Evolutionary conservation across 2,329 filamentous ascomycete species (phyloP).

Genomic region (Phialocephala subalpina): DNA sequence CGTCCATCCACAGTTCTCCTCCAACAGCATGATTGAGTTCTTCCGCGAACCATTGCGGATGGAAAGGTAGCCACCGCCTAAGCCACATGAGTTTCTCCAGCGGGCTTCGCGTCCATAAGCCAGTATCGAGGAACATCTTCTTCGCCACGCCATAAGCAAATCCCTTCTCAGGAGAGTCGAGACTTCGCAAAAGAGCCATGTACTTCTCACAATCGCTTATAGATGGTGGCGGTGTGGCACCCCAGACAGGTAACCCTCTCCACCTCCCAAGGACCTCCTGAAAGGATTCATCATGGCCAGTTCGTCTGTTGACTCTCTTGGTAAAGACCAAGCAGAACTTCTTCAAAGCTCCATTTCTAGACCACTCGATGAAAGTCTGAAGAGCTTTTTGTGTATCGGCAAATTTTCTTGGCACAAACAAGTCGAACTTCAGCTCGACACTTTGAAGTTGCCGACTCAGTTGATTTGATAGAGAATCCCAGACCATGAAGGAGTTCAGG

Average conservation of each 20-base stretch:
- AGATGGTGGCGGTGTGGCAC: background rate
- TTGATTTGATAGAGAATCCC: background rate
- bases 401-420: slow-evolving; percentile 6
- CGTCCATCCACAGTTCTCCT: slow-evolving; percentile 25
- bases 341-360: slow-evolving; percentile 3
- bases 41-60: background rate
- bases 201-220: slow-evolving; percentile 6
- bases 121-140: slow-evolving; percentile 11
- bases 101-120: background rate
- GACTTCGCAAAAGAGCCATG: slow-evolving; percentile 5
- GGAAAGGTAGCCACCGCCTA: slow-evolving; percentile 2
- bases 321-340: slow-evolving; percentile 4
- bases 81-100: slow-evolving; percentile 1
- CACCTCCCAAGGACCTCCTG: slow-evolving; percentile 5
- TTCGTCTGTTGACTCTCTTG: background rate
- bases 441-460: background rate
- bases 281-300: slow-evolving; percentile 6
- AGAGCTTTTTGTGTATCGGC: slow-evolving; percentile 3
- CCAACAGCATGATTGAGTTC: slow-evolving; percentile 19
- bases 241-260: slow-evolving; percentile 6
- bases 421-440: slow-evolving; percentile 11
- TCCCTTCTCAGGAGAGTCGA: background rate
- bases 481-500: background rate
- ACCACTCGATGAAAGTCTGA: slow-evolving; percentile 9
- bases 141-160: background rate